Evolutionary conservation across 2,329 filamentous ascomycete species (phyloP).

Genomic region (Graphilbum fragrans): DNA sequence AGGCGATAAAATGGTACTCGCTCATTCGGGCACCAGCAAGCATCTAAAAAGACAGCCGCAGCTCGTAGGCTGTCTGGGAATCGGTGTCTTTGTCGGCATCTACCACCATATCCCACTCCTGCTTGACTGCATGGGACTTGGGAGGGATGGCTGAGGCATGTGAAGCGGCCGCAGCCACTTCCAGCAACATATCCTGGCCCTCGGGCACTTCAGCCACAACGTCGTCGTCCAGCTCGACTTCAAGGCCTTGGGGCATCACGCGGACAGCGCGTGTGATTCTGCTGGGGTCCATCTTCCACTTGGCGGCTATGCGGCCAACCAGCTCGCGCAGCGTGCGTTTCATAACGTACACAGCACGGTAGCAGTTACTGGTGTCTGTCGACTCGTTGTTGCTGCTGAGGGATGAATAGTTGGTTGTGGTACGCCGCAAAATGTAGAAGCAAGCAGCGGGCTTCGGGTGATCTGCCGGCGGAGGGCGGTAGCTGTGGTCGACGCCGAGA

Average conservation of each 20-base stretch:
- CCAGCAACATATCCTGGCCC: conserved; percentile 80
- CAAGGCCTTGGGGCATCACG: conserved; percentile 60
- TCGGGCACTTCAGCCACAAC: conserved; percentile 73
- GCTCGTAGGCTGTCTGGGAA: conserved; percentile 25
- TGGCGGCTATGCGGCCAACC: conserved; percentile 57
- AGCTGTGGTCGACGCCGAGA: conserved; percentile 75
- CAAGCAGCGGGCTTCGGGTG: conserved; percentile 69
- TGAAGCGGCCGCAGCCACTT: conserved; percentile 38
- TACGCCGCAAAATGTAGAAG: conserved; percentile 62
- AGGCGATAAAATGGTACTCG: neutral
- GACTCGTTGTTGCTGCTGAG: neutral
- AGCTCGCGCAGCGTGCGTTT: conserved; percentile 67
- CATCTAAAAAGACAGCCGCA: conserved; percentile 34
- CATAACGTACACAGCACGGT: conserved; percentile 77
- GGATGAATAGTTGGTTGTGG: conserved; percentile 27
- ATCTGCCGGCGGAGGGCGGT: conserved; percentile 62
- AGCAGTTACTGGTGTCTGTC: conserved; percentile 34
- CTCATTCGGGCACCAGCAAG: neutral
- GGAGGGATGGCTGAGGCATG: conserved; percentile 16
- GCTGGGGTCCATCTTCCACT: conserved; percentile 67
- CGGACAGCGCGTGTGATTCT: conserved; percentile 61
- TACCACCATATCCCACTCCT: conserved; percentile 51
- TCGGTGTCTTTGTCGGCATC: conserved; percentile 25
- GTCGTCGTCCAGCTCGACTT: conserved; percentile 84
- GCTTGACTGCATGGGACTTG: conserved; percentile 26